Evolutionary conservation across 2,329 filamentous ascomycete species (phyloP).

Genomic region (Nannizziopsis arthrosporioides): DNA sequence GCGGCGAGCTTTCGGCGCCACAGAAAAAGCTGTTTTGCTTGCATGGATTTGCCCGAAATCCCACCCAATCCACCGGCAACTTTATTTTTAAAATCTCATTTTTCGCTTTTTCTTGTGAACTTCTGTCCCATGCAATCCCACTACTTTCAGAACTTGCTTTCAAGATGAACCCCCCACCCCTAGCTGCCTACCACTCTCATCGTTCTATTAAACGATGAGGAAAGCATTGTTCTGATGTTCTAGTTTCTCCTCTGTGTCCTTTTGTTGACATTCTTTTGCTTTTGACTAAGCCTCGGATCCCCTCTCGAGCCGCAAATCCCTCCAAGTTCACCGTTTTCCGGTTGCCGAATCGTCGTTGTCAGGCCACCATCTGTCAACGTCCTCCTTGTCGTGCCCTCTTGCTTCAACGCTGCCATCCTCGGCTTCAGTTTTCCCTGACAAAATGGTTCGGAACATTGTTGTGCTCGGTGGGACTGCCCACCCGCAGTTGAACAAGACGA

Average conservation of each 20-base stretch:
- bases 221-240: not conserved
- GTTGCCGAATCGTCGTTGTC: not conserved
- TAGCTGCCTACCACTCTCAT: slow-evolving; percentile 5
- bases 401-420: slow-evolving; percentile 7
- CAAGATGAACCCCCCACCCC: slow-evolving; percentile 8
- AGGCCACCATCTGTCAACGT: not conserved
- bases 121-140: slow-evolving; percentile 4
- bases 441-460: slow-evolving; percentile 90
- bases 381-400: not conserved
- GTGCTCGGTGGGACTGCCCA: slow-evolving; percentile 89
- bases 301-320: not conserved
- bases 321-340: not conserved
- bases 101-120: not conserved
- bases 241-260: not conserved
- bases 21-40: slow-evolving; percentile 6
- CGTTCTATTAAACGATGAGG: slow-evolving; percentile 10
- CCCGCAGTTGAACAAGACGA: slow-evolving; percentile 70
- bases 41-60: slow-evolving; percentile 9
- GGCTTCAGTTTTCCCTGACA: slow-evolving; percentile 10
- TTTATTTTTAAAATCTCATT: slow-evolving; percentile 10
- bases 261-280: not conserved
- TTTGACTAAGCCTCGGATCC: not conserved
- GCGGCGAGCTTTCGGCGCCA: not conserved
- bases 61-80: slow-evolving; percentile 8
- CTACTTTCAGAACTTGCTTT: not conserved